These are phyloP conservation scores for Volvox reticuliferus DNA, from an alignment of 139 green algal genomes.

Conservation along the genomic window DNA sequence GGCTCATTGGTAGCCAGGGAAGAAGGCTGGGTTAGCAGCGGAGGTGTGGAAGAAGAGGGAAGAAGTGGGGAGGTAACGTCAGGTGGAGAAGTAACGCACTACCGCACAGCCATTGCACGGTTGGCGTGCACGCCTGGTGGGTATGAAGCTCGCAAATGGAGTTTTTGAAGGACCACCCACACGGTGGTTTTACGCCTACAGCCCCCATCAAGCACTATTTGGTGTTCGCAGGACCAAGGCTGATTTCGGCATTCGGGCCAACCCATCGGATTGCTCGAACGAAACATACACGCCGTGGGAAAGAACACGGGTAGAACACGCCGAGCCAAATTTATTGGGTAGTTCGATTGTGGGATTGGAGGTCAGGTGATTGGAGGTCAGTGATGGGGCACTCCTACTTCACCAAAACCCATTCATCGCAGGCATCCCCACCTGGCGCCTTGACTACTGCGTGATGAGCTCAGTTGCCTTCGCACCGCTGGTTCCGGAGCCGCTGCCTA, in stretches of 20 bases:
- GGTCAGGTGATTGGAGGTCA: not conserved
- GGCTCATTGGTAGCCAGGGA: not conserved
- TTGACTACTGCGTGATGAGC: slow-evolving; percentile 15
- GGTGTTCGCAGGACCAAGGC: no score
- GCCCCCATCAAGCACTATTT: no score
- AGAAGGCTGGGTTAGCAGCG: not conserved
- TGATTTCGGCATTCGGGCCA: no score
- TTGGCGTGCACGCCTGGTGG: no score
- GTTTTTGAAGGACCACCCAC: no score
- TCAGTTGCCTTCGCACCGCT: slow-evolving; percentile 22
- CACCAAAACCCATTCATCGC: not conserved
- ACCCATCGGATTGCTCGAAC: no score
- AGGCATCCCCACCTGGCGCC: slow-evolving; percentile 23
- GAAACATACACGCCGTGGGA: no score
- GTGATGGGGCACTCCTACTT: not conserved
- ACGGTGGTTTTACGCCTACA: no score
- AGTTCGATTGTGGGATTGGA: not conserved
- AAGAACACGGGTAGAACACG: not conserved
- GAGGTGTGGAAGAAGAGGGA: not conserved
- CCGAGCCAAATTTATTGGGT: no score
- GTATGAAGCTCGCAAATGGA: no score
- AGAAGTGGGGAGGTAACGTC: not conserved
- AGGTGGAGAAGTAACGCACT: not conserved
- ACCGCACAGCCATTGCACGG: no score
- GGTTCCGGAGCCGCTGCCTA: not conserved